phyloP scores from a whole-genome alignment of 2,329 filamentous ascomycete species.

The Rhynchosporium agropyri region DNA sequence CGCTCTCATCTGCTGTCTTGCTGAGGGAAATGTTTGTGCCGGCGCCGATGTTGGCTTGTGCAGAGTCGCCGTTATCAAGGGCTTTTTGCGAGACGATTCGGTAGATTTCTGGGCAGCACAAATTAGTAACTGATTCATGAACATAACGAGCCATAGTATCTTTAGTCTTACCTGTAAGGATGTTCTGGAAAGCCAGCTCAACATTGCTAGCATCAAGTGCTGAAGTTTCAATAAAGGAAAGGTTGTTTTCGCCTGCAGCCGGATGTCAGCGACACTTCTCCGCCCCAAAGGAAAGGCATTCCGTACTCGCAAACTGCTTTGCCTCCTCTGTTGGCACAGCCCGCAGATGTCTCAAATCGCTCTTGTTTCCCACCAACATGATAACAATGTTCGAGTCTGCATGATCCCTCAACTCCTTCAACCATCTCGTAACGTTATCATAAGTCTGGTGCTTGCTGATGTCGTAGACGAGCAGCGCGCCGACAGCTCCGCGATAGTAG shows the following conservation, averaged over 20 bases:
- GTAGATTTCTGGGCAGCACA: conserved; percentile 81
- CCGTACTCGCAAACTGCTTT: conserved; percentile 91
- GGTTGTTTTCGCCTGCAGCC: conserved; percentile 83
- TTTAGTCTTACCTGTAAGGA: conserved; percentile 78
- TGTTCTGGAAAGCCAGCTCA: conserved; percentile 99
- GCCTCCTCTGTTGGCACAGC: conserved; percentile 97
- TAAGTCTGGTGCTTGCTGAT: conserved; percentile 99
- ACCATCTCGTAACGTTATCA: conserved; percentile 97
- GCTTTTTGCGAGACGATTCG: conserved; percentile 98
- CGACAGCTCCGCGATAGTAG: conserved; percentile 97
- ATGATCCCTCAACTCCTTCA: conserved; percentile 98
- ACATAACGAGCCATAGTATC: background rate
- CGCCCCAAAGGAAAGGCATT: conserved; percentile 6
- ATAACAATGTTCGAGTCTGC: conserved; percentile 99
- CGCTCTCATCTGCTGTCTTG: conserved; percentile 76
- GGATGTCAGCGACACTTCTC: conserved; percentile 38
- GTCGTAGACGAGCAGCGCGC: conserved; percentile 96
- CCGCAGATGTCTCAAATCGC: conserved; percentile 97
- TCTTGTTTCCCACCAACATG: conserved; percentile 99
- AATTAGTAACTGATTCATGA: conserved; percentile 17
- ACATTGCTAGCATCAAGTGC: conserved; percentile 98
- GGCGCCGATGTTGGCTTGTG: conserved; percentile 77
- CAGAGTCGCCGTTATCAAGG: conserved; percentile 83
- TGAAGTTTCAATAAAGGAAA: conserved; percentile 99
- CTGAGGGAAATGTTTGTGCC: conserved; percentile 85